Conservation (phyloP, 345 rosid species). For the Salix brachista region DNA sequence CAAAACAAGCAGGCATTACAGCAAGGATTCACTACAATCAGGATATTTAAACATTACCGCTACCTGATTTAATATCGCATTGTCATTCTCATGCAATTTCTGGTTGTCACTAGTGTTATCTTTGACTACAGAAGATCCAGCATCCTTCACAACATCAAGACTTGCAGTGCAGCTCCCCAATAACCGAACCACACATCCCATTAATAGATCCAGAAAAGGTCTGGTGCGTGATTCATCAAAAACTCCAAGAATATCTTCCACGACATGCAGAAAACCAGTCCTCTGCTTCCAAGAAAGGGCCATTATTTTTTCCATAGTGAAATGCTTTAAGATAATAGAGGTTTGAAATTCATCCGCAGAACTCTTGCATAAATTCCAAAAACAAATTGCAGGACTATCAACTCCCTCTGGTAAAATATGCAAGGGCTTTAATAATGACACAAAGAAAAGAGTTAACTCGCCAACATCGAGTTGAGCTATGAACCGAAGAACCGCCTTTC, state of each 20-base stretch:
- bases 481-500: slow-evolving; percentile 81
- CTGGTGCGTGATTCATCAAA: slow-evolving; percentile 67
- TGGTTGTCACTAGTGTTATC: slow-evolving; percentile 13
- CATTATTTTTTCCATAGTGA: slow-evolving; percentile 51
- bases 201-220: slow-evolving; percentile 73
- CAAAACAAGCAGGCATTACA: background rate
- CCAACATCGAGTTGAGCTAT: slow-evolving; percentile 63
- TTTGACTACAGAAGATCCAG: slow-evolving; percentile 28
- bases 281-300: slow-evolving; percentile 66
- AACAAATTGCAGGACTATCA: slow-evolving; percentile 31
- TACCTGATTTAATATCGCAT: slow-evolving; percentile 20
- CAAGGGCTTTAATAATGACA: slow-evolving; percentile 75
- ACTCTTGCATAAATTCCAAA: slow-evolving; percentile 37
- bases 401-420: slow-evolving; percentile 46
- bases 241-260: slow-evolving; percentile 64
- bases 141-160: slow-evolving; percentile 37
- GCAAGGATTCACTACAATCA: background rate
- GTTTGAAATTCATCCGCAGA: slow-evolving; percentile 45
- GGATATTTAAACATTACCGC: slow-evolving; percentile 40
- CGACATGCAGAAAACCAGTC: slow-evolving; percentile 78
- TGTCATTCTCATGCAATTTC: slow-evolving; percentile 30
- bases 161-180: slow-evolving; percentile 48
- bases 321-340: slow-evolving; percentile 44
- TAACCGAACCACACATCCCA: slow-evolving; percentile 82
- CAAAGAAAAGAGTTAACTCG: slow-evolving; percentile 74